phyloP scores from a whole-genome alignment of 495 filamentous ascomycete genomes.

The Aspergillus nidulans region DNA sequence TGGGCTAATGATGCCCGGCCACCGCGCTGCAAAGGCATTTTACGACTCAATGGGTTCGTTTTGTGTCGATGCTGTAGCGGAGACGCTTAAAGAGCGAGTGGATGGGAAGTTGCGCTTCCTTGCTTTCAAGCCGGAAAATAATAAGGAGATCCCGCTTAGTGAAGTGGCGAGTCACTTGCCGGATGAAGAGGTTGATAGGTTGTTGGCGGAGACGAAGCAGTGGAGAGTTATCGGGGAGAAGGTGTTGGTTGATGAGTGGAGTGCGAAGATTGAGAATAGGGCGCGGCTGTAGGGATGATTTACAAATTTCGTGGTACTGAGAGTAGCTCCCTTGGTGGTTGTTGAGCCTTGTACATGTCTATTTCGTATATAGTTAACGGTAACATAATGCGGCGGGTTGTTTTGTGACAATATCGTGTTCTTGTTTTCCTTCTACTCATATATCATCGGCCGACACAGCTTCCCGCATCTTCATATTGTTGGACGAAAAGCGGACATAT shows the following conservation, averaged over 20 bases:
- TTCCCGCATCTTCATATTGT: no score
- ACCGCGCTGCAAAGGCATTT: conserved; percentile 45
- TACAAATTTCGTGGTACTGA: not conserved
- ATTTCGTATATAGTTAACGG: not conserved
- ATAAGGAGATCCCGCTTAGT: conserved; percentile 47
- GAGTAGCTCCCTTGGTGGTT: no score
- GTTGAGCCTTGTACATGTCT: not conserved
- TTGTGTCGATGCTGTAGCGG: conserved; percentile 35
- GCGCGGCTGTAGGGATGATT: conserved; percentile 41
- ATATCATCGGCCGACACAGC: no score
- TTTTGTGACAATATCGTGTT: no score
- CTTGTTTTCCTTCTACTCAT: no score
- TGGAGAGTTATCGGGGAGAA: conserved; percentile 43
- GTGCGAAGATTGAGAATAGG: conserved; percentile 16
- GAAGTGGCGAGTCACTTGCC: conserved; percentile 39
- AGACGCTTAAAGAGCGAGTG: conserved; percentile 9
- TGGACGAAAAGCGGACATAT: no score
- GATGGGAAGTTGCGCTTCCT: conserved; percentile 39
- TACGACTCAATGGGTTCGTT: conserved; percentile 58
- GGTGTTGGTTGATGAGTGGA: conserved; percentile 36
- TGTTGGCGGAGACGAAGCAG: conserved; percentile 45
- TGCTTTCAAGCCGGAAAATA: conserved; percentile 50
- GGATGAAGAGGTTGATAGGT: conserved; percentile 48
- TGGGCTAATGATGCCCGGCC: conserved; percentile 54
- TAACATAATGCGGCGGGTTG: not conserved